phyloP scores from a whole-genome alignment of 768 basidiomycete genomes.

The Termitomyces heimii region DNA sequence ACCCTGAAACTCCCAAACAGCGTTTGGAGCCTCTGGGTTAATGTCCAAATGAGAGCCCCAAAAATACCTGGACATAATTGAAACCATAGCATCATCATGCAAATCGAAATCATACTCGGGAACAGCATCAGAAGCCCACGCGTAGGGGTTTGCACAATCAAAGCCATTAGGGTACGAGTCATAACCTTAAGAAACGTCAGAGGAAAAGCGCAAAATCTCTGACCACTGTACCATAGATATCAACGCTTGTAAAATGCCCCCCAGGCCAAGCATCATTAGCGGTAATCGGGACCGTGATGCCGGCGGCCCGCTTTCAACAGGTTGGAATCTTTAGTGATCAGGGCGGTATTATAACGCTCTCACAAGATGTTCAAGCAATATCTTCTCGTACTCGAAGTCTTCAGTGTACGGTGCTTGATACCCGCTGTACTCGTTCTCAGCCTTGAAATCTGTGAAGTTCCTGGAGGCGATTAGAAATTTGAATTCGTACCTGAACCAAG shows the following conservation, averaged over 20 bases:
- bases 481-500: constrained; percentile 26
- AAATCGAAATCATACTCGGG: constrained; percentile 23
- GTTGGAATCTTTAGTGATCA: background rate
- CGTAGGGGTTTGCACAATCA: constrained; percentile 42
- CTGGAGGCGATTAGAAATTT: background rate
- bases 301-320: constrained; percentile 27
- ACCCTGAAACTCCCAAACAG: constrained; percentile 42
- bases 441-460: constrained; percentile 19
- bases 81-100: background rate
- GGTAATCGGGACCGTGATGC: constrained; percentile 41
- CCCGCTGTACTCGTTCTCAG: constrained; percentile 50
- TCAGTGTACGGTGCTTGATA: constrained; percentile 32
- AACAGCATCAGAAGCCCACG: constrained; percentile 38
- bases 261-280: constrained; percentile 42
- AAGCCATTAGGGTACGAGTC: constrained; percentile 50
- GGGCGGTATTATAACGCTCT: background rate
- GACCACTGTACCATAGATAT: constrained; percentile 37
- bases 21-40: constrained; percentile 33
- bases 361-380: constrained; percentile 28
- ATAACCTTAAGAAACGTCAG: constrained; percentile 23
- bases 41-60: constrained; percentile 30
- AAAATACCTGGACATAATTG: constrained; percentile 23
- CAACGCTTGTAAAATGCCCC: constrained; percentile 37
- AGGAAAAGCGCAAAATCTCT: background rate
- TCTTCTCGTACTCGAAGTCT: constrained; percentile 32